Base-by-base conservation (phyloP, 106 monocot species). In the Allium cepa region DNA sequence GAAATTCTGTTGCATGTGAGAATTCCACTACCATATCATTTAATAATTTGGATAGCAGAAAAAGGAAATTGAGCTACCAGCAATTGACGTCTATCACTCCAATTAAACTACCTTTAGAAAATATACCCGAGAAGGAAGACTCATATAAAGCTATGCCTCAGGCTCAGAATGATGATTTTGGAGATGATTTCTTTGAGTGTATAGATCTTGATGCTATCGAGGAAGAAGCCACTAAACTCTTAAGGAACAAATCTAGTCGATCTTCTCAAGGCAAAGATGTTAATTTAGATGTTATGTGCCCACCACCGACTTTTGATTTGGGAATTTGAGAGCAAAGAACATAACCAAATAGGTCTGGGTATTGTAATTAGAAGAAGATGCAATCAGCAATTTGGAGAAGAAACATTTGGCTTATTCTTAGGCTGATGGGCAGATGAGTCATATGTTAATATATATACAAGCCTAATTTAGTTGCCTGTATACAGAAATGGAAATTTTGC, bases 151-250 rank as follows among this genome's bases (percentile, higher is more conserved):
- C 14, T 11, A 26, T 73, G 60, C 17, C 15, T 59, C 73, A 17
- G 10, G 17, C 15, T 59, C 73, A 17, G 10, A 26, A 7, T 50
- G 50, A 76, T 57, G 17, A 72, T 15, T 58, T 63, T 10, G 79
- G 26, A 14, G 86, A 96, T 75, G 90, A 85, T 70, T 93, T 99
- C 62, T 99, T 84, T 59, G 62, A 76, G 78, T 68, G 73, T 26
- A 69, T 99, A 57, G 92, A 99, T 85, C 82, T 99, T 66, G 97
- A 97, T 82, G 82, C 82, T 71, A 66, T 99, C 16, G 97, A 99
- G 72, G 87, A 78, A 71, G 85, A 99, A 69, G 97, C 97, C 28
- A 70, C 92, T 13, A 76, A 85, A 48, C 63, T 83, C 52, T 56
- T 89, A 59, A 84, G 70, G 69, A 52, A 60, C 36, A 88, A 78